Base-by-base conservation (phyloP, 441 rosid species). In the Viola pubescens region DNA sequence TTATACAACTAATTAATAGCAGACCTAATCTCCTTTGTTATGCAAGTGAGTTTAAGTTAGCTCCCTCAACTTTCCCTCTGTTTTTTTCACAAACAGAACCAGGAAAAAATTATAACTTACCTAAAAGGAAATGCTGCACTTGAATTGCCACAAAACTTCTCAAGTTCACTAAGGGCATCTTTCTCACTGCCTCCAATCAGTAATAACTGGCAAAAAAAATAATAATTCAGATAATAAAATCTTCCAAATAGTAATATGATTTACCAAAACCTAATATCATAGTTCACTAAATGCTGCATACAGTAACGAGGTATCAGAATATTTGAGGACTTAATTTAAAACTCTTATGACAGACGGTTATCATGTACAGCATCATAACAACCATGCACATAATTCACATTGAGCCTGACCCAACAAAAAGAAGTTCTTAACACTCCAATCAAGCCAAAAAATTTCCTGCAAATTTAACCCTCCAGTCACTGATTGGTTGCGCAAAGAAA, bases 111-210 rank as follows among this genome's bases (percentile, higher is more conserved):
- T 16, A 16, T 16, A 16, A 16, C 19, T 16, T 80, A 91, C 97
- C 97, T 87, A 52, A 65, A 55, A 67, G 89, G 79, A 75, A 87
- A 76, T 37, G 75, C 39, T 47, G 77, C 63, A 38, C 64, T 64
- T 46, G 80, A 71, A 67, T 58, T 70, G 52, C 45, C 65, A 70
- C 88, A 76, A 42, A 82, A 73, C 53, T 77, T 76, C 48, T 87
- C 82, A 5, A 89, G 76, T 65, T 73, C 81, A 45, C 66, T 63
- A 66, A 87, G 66, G 0, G 94, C 95, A 75, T 79, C 88, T 51
- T 76, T 72, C 51, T 76, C 76, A 62, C 75, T 77, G 54, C 88
- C 80, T 57, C 91, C 88, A 59, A 83, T 69, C 69, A 89, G 75
- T 69, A 91, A 64, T 69, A 89, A 77, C 97, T 91, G 73, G 55